Evolutionary conservation across 2,329 filamentous ascomycete species (phyloP).

Genomic region (Gaeumannomyces tritici): DNA sequence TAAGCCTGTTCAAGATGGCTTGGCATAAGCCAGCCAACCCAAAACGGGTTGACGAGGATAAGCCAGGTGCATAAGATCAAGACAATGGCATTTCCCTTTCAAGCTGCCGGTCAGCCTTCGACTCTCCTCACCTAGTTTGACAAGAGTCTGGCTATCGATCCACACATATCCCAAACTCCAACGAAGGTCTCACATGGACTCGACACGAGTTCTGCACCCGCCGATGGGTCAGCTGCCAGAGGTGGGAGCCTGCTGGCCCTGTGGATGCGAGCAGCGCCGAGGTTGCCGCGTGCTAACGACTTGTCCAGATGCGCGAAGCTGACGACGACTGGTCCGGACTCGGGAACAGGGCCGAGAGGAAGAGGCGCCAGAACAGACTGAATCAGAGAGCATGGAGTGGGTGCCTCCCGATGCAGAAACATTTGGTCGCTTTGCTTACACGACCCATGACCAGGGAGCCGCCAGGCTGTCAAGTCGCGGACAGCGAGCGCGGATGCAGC

Average conservation of each 20-base stretch:
- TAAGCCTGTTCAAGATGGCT: neutral
- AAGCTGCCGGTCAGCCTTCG: neutral
- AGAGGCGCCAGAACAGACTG: conserved; percentile 9
- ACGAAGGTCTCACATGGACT: neutral
- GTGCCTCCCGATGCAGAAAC: neutral
- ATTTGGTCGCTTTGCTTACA: neutral
- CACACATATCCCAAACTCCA: neutral
- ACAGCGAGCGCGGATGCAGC: neutral
- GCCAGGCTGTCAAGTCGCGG: neutral
- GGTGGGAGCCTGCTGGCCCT: neutral
- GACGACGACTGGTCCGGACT: conserved; percentile 6
- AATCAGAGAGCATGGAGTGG: conserved; percentile 9
- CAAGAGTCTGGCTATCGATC: neutral
- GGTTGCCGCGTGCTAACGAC: neutral
- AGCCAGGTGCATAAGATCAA: neutral
- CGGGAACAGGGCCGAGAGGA: conserved; percentile 8
- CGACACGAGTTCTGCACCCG: neutral
- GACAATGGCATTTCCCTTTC: neutral
- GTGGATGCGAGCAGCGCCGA: too few species aligned
- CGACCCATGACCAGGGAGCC: neutral
- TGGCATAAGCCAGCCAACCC: neutral
- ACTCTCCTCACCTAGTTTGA: neutral
- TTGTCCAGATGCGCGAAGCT: neutral
- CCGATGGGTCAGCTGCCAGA: neutral
- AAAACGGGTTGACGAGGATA: neutral